Evolutionary conservation across 2,329 filamentous ascomycete species (phyloP), one percentile per base, ranked within the genome.

Genomic region (Neofusicoccum cordaticola): DNA sequence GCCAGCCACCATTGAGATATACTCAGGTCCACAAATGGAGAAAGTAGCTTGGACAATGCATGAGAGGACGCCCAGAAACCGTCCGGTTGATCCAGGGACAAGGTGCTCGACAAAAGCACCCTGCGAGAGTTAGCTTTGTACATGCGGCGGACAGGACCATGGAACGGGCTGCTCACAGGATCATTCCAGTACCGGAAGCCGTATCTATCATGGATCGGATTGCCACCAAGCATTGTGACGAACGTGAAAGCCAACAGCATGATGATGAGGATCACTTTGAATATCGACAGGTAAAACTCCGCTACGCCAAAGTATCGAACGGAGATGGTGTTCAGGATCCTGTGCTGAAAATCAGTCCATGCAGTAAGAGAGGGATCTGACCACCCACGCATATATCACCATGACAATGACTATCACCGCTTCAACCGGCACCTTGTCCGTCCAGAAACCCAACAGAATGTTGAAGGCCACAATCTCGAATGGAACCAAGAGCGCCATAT

Each of bases 231-330:
- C 72, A 77, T 82, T 66, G 79, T 80, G 64, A 82, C 68, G 64
- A 82, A 78, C n/a, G 80, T 81, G 70, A 82, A 82, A 68, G 67
- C 67, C 72, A 81, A 79, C 15, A 82, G 71, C 47, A 78, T 76
- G 61, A 81, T 69, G 70, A 82, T 81, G 65, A 82, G 67, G 41
- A 82, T 63, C 63, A 82, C 78, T 67, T 83, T 82, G 69, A 78
- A 78, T 13, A 77, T 72, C 4, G 79, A 79, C 1, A 81, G 71
- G 78, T 78, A 81, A 63, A 81, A 81, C 63, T 81, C 79, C 2
- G 65, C 74, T 66, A 81, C 79, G 22, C 80, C 81, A 62, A 79
- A 83, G 1, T 75, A 77, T 86, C 84, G 0, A 86, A 87, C 79
- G 37, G 80, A 78, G n/a, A 81, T 71, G 17, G 81, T 44, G 67